Conservation (phyloP, 768 basidiomycete species). For the Suillus subalutaceus region DNA sequence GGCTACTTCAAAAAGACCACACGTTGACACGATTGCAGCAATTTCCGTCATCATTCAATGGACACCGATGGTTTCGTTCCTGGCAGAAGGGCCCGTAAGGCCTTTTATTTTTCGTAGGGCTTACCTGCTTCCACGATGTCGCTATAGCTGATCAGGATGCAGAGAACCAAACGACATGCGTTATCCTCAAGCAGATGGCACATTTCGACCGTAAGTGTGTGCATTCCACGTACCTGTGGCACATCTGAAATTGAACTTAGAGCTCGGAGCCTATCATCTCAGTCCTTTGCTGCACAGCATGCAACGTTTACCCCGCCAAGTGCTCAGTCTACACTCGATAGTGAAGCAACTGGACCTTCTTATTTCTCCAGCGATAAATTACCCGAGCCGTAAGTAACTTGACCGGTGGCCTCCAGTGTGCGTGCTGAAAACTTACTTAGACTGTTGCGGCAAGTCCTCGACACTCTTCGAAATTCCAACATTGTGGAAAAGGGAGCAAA, state of each 20-base stretch:
- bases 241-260: not conserved
- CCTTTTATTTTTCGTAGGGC: not conserved
- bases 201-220: not conserved
- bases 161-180: not conserved
- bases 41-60: not conserved
- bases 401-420: not conserved
- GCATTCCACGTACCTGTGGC: not conserved
- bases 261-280: not conserved
- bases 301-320: not conserved
- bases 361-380: too few species aligned
- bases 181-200: not conserved
- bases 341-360: too few species aligned
- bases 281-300: not conserved
- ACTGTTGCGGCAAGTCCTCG: not conserved
- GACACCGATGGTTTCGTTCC: not conserved
- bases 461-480: slow-evolving; percentile 10
- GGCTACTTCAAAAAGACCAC: not conserved
- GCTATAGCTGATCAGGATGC: not conserved
- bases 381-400: not conserved
- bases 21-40: too few species aligned
- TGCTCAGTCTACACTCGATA: not conserved
- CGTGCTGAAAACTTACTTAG: not conserved
- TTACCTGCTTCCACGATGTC: not conserved
- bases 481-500: slow-evolving; percentile 6
- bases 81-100: not conserved